Evolutionary conservation across 495 filamentous ascomycete species (phyloP), one percentile per base, ranked within the genome.

Genomic region (Xylaria flabelliformis): DNA sequence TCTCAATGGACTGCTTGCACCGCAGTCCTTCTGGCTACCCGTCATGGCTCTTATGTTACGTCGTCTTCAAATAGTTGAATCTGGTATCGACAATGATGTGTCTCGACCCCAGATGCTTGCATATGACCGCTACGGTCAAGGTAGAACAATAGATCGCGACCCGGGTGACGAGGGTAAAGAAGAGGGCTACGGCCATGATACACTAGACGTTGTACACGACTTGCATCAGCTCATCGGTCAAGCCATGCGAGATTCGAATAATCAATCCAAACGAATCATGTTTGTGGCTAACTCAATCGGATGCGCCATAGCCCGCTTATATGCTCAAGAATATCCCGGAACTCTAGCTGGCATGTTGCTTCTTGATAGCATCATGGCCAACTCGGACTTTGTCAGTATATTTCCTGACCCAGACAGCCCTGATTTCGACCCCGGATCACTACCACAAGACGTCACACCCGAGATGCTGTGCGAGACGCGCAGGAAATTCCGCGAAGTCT

Each of bases 51-150:
- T 84, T 65, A 67, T 73, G 55, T 66, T 79, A 24, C 75, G 76
- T 42, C 70, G 39, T 21, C 64, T 73, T 44, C 44, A 55, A 13
- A 10, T 29, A 15, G 44, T 55, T 50, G 71, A 70, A 72, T 24
- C 53, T 26, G n/a, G 69, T 65, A 12, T 74, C 21, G 74, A 70
- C 26, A 65, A 75, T 64, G 24, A 53, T 6, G 34, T 59, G 10
- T 44, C 73, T 19, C 77, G 75, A 26, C 86, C 88, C 10, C 77
- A 84, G 9, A 81, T 90, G 36, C 83, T 92, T 4, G 84, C 84
- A 58, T 91, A 91, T 74, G 90, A 92, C 79, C 88, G 90, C 50
- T 91, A 84, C 74, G 89, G 90, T 39, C 89, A 91, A 76, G 90
- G 89, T 5, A 74, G 83, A 61, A 88, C 88, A 2, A 80, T 76